phyloP scores from a whole-genome alignment of 2,329 filamentous ascomycete species.

The Madurella fahalii region DNA sequence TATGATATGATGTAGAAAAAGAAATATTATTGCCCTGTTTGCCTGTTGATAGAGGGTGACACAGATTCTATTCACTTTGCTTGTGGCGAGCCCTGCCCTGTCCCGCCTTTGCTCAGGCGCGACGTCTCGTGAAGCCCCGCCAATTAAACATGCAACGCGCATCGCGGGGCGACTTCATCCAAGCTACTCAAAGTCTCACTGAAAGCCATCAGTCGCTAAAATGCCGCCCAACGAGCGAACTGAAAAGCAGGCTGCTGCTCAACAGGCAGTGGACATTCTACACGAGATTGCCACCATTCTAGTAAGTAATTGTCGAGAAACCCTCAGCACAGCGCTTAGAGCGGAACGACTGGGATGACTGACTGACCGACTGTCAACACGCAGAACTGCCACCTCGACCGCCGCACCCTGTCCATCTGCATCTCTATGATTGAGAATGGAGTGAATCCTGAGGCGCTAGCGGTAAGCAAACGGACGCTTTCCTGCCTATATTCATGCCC shows the following conservation, averaged over 20 bases:
- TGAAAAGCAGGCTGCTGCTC: conserved; percentile 70
- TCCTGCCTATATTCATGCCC: neutral
- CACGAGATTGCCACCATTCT: conserved; percentile 86
- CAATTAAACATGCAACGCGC: conserved; percentile 14
- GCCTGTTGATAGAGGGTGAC: no score
- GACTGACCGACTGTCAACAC: neutral
- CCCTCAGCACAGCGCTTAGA: neutral
- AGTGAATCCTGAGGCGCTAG: conserved; percentile 90
- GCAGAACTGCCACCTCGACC: conserved; percentile 90
- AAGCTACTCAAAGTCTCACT: neutral
- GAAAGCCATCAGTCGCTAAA: conserved; percentile 12
- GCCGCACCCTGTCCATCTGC: conserved; percentile 86
- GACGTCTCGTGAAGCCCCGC: conserved; percentile 7
- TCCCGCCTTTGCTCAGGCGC: no score
- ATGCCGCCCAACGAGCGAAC: conserved; percentile 46
- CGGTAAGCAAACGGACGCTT: conserved; percentile 54
- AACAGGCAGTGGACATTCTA: conserved; percentile 78
- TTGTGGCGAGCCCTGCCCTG: no score
- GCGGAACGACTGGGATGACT: no score
- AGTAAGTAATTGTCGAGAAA: conserved; percentile 48
- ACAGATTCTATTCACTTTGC: no score
- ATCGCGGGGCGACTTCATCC: conserved; percentile 34
- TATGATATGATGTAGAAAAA: neutral
- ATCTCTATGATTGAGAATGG: conserved; percentile 97
- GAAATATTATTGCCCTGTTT: no score